Evolutionary conservation across 106 monocot genomes (phyloP).

Genomic region (Allium cepa): DNA sequence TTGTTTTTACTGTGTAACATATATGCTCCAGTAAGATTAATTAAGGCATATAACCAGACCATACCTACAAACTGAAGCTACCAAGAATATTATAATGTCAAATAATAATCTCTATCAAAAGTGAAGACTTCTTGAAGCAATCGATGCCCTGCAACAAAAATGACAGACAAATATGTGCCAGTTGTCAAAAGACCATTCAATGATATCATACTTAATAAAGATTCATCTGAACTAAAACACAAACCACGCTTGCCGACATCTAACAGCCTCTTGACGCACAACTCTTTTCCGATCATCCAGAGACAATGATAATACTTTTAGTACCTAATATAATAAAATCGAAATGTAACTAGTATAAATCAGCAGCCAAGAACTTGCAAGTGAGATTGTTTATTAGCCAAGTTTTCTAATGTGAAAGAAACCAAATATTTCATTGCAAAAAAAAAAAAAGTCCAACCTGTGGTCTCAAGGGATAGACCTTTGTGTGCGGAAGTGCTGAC

Average conservation of each 20-base stretch:
- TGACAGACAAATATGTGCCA: background rate
- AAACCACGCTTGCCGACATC: conserved; percentile 82
- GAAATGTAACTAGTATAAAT: background rate
- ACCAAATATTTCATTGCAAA: conserved; percentile 1
- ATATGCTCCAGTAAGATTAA: too few relatives aligned
- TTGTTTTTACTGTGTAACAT: too few relatives aligned
- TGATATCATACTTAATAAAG: background rate
- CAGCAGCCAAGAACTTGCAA: background rate
- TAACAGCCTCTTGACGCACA: conserved; percentile 85
- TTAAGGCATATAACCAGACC: too few relatives aligned
- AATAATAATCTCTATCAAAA: background rate
- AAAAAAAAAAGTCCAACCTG: conserved; percentile 39
- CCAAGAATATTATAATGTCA: too few relatives aligned
- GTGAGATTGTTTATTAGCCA: too few relatives aligned
- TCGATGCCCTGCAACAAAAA: conserved; percentile 15
- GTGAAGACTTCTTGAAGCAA: conserved; percentile 11
- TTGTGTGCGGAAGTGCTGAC: conserved; percentile 66
- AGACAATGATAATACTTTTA: conserved; percentile 47
- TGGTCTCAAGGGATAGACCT: conserved; percentile 79
- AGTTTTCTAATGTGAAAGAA: background rate
- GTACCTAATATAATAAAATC: conserved; percentile 36
- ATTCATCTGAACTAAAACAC: background rate
- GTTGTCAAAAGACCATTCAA: background rate
- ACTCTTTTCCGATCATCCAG: conserved; percentile 70
- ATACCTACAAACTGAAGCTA: too few relatives aligned